phyloP scores from a whole-genome alignment of 228 moss, liverwort and hornwort genomes.

The Sphagnum fallax region DNA sequence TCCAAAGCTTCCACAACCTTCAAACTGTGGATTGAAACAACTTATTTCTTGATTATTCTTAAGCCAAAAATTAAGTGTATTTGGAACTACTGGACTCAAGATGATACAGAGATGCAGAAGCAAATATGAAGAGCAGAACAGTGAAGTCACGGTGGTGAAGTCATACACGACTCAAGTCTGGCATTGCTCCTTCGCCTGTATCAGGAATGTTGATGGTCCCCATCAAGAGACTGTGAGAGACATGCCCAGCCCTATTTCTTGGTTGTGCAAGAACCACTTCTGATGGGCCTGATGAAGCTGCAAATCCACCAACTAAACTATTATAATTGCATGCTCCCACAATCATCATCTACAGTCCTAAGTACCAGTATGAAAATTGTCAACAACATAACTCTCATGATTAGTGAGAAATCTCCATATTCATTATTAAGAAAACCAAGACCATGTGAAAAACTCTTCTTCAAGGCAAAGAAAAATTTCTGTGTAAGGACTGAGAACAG shows the following conservation, averaged over 20 bases:
- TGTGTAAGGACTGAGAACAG: too few species aligned
- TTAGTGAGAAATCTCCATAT: too few species aligned
- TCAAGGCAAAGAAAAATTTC: too few species aligned
- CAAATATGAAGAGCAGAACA: background rate
- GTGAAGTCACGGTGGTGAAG: background rate
- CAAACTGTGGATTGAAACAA: too few species aligned
- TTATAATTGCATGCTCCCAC: too few species aligned
- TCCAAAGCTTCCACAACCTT: too few species aligned
- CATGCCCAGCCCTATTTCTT: slow-evolving; percentile 65
- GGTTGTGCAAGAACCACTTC: slow-evolving; percentile 48
- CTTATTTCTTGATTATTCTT: too few species aligned
- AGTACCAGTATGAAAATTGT: background rate
- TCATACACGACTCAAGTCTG: slow-evolving; percentile 81
- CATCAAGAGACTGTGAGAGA: slow-evolving; percentile 94
- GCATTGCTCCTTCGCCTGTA: slow-evolving; percentile 75
- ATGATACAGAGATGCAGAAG: background rate
- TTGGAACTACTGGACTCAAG: background rate
- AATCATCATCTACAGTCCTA: too few species aligned
- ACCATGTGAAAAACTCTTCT: too few species aligned
- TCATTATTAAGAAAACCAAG: too few species aligned
- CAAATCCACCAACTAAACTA: background rate
- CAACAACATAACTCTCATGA: background rate
- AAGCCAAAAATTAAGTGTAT: too few species aligned
- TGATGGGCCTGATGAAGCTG: slow-evolving; percentile 21
- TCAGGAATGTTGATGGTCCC: slow-evolving; percentile 98